phyloP scores from a whole-genome alignment of 2,329 filamentous ascomycete genomes.

The Boeremia lycopersici region DNA sequence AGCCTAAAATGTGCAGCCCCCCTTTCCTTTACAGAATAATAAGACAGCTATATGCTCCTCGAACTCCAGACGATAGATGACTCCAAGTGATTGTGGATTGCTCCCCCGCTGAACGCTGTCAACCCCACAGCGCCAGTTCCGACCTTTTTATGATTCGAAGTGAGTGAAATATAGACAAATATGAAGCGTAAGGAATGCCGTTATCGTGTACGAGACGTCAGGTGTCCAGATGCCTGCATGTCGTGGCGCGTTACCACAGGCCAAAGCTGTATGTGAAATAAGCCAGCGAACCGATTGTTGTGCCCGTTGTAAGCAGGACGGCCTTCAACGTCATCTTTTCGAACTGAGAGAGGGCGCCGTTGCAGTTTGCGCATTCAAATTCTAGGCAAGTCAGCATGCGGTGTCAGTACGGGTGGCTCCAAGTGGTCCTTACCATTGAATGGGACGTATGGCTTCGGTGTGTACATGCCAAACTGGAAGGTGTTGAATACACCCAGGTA shows the following conservation, averaged over 20 bases:
- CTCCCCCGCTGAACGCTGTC: constrained; percentile 19
- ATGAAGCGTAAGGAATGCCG: constrained; percentile 30
- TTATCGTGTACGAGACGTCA: constrained; percentile 23
- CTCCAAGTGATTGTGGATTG: constrained; percentile 20
- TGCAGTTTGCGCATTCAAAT: constrained; percentile 63
- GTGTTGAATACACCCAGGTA: constrained; percentile 59
- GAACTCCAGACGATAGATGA: constrained; percentile 23
- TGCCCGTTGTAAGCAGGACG: constrained; percentile 59
- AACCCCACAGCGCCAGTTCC: constrained; percentile 20
- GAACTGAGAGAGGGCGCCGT: constrained; percentile 57
- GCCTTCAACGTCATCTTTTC: constrained; percentile 63
- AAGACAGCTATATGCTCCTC: constrained; percentile 3
- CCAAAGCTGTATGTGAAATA: constrained; percentile 56
- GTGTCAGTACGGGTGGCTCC: not conserved
- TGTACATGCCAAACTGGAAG: constrained; percentile 69
- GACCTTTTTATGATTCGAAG: constrained; percentile 23
- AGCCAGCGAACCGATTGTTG: constrained; percentile 65
- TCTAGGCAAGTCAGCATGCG: constrained; percentile 45
- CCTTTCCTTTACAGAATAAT: not conserved
- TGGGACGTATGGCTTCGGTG: constrained; percentile 57
- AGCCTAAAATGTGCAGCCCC: constrained; percentile 2
- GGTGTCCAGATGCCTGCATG: constrained; percentile 5
- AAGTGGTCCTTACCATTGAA: constrained; percentile 51
- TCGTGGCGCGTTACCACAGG: constrained; percentile 38
- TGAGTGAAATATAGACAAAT: constrained; percentile 30